Conservation (phyloP, 352 stramenopile species). For the Aphanomyces euteiches region DNA sequence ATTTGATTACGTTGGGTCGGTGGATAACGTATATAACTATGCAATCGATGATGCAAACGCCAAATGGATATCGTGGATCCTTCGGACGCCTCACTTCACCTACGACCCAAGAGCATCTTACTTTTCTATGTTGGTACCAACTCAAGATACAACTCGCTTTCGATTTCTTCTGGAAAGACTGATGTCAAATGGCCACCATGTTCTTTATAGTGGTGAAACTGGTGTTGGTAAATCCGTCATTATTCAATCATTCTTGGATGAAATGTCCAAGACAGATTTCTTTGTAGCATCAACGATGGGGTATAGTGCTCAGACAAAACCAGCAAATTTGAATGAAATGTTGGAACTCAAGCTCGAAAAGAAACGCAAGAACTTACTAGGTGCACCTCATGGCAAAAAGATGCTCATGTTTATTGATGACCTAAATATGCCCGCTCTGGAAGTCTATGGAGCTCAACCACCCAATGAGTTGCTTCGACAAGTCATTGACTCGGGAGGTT, state of each 20-base stretch:
- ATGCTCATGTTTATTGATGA: constrained; percentile 91
- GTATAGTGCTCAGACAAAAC: constrained; percentile 87
- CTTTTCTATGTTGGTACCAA: constrained; percentile 94
- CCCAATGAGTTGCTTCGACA: constrained; percentile 90
- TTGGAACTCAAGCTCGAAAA: constrained; percentile 81
- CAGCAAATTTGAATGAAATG: constrained; percentile 76
- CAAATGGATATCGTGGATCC: constrained; percentile 80
- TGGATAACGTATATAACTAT: constrained; percentile 83
- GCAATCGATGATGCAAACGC: constrained; percentile 70
- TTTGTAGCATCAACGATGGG: constrained; percentile 84
- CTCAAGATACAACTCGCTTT: constrained; percentile 92
- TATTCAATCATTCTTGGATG: constrained; percentile 86
- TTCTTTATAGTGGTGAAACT: constrained; percentile 88
- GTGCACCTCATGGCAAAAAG: constrained; percentile 63
- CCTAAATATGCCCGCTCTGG: constrained; percentile 90
- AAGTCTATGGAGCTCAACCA: constrained; percentile 91
- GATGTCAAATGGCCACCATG: constrained; percentile 73
- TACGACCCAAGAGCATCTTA: constrained; percentile 85
- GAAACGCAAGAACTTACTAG: constrained; percentile 79
- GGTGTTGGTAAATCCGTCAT: constrained; percentile 93
- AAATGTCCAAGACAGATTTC: constrained; percentile 79
- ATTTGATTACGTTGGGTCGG: constrained; percentile 53
- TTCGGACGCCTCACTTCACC: constrained; percentile 85
- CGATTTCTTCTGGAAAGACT: constrained; percentile 89
- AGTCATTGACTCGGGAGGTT: constrained; percentile 86